Percentiles rank a stretch among this genome's conserved stretches.
Evolutionary conservation across 2,329 filamentous ascomycete species (phyloP).

Genomic region (Simplicillium sp.): DNA sequence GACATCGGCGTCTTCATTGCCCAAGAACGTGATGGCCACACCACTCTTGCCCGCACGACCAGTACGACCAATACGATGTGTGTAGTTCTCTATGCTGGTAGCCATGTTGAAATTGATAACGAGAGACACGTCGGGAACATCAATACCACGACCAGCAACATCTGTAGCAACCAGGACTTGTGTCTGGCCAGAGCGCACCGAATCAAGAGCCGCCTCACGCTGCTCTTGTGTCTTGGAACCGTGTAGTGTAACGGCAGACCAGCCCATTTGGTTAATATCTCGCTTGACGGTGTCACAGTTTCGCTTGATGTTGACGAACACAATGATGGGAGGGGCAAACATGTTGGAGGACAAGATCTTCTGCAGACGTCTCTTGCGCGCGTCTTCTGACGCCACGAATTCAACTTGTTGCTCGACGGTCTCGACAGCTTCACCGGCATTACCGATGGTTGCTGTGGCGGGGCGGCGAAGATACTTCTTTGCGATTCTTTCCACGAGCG

Average conservation of each 20-base stretch:
- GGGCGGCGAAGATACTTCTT: slow-evolving; percentile 90
- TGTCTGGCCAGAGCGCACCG: slow-evolving; percentile 70
- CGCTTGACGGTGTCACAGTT: slow-evolving; percentile 93
- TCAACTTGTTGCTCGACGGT: slow-evolving; percentile 97
- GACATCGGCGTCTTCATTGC: slow-evolving; percentile 79
- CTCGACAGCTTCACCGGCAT: slow-evolving; percentile 89
- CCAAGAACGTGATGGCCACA: slow-evolving; percentile 92
- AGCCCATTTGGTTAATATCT: slow-evolving; percentile 91
- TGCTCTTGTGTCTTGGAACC: slow-evolving; percentile 97
- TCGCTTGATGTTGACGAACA: slow-evolving; percentile 99
- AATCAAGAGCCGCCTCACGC: slow-evolving; percentile 81
- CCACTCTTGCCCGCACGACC: slow-evolving; percentile 95
- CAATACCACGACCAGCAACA: slow-evolving; percentile 92
- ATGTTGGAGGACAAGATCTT: slow-evolving; percentile 77
- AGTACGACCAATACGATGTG: slow-evolving; percentile 91
- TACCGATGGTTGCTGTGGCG: slow-evolving; percentile 90
- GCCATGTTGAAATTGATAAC: slow-evolving; percentile 99
- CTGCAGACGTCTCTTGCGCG: slow-evolving; percentile 88
- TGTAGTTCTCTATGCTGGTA: slow-evolving; percentile 84
- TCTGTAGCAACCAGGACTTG: slow-evolving; percentile 94
- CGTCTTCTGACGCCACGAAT: slow-evolving; percentile 83
- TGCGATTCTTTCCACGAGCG: slow-evolving; percentile 88
- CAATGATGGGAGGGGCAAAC: slow-evolving; percentile 85
- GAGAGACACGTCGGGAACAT: slow-evolving; percentile 85
- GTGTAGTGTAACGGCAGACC: slow-evolving; percentile 82